A percentile compares a stretch with the other conserved stretches of the same genome.
These are phyloP conservation scores for Xylaria arbuscula DNA, from an alignment of 2,329 filamentous ascomycete species.

Conservation along the genomic window DNA sequence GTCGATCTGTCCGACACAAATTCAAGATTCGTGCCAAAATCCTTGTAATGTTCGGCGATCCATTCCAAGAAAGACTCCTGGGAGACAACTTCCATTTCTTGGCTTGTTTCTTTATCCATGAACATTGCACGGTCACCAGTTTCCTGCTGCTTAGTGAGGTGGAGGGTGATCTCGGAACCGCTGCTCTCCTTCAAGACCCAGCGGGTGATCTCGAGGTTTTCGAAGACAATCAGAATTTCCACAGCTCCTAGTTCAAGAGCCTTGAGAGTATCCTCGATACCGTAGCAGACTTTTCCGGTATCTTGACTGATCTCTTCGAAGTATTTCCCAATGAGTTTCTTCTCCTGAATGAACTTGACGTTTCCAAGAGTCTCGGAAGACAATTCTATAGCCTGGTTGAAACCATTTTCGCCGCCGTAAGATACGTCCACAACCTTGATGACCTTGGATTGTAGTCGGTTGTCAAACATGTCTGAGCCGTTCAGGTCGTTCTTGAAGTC, in stretches of 20 bases:
- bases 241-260: slow-evolving; percentile 94
- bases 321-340: slow-evolving; percentile 99
- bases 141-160: slow-evolving; percentile 91
- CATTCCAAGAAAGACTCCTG: slow-evolving; percentile 97
- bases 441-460: slow-evolving; percentile 90
- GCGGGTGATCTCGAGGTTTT: slow-evolving; percentile 94
- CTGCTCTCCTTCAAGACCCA: slow-evolving; percentile 86
- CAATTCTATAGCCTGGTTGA: slow-evolving; percentile 98
- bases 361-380: slow-evolving; percentile 95
- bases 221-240: slow-evolving; percentile 94
- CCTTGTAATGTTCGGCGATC: slow-evolving; percentile 98
- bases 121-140: slow-evolving; percentile 80
- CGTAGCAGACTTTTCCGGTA: slow-evolving; percentile 96
- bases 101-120: slow-evolving; percentile 93
- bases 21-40: slow-evolving; percentile 94
- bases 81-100: slow-evolving; percentile 94
- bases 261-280: slow-evolving; percentile 97
- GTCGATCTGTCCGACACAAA: slow-evolving; percentile 98
- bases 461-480: slow-evolving; percentile 96
- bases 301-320: slow-evolving; percentile 99
- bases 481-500: slow-evolving; percentile 99
- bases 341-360: slow-evolving; percentile 99
- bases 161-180: slow-evolving; percentile 78
- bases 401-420: slow-evolving; percentile 98
- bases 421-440: slow-evolving; percentile 99